Percentiles rank a stretch among this genome's conserved stretches.
Evolutionary conservation across 352 stramenopile species (phyloP).

Genomic region (Plasmopara halstedii): DNA sequence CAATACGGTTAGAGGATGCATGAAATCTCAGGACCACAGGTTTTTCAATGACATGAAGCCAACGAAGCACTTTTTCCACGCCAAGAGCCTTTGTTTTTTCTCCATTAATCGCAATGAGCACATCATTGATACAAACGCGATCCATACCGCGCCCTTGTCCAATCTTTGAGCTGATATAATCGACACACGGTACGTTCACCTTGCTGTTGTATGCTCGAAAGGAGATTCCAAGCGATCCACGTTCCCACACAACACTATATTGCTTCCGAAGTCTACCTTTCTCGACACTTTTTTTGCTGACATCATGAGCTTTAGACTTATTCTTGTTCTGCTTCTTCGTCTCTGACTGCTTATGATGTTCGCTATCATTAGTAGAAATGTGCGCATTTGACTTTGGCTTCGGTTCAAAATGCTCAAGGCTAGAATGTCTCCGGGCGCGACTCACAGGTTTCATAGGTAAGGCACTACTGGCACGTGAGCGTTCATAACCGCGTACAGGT

Average conservation of each 20-base stretch:
- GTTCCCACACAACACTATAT: constrained; percentile 69
- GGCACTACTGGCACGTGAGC: constrained; percentile 11
- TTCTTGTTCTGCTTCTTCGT: constrained; percentile 19
- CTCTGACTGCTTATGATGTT: constrained; percentile 1
- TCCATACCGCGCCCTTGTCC: constrained; percentile 67
- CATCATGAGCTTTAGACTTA: constrained; percentile 4
- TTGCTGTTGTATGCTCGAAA: constrained; percentile 60
- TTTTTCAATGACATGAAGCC: constrained; percentile 70
- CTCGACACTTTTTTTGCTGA: constrained; percentile 14
- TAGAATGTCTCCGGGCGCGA: constrained; percentile 5
- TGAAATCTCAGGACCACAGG: constrained; percentile 72
- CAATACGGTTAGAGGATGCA: constrained; percentile 62
- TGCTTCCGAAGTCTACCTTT: constrained; percentile 52
- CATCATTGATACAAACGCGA: constrained; percentile 68
- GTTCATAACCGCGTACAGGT: constrained; percentile 1
- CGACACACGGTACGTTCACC: constrained; percentile 66
- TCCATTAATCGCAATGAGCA: constrained; percentile 74
- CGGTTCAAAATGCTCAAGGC: constrained; percentile 11
- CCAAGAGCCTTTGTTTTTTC: constrained; percentile 69
- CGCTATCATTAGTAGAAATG: constrained; percentile 17
- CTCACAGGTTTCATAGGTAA: neutral
- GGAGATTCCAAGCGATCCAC: constrained; percentile 56
- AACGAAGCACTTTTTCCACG: constrained; percentile 67
- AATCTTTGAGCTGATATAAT: constrained; percentile 49
- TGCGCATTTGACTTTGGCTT: constrained; percentile 8